Evolutionary conservation across 2,329 filamentous ascomycete species (phyloP).

Genomic region (Endoconidiophora polonica): DNA sequence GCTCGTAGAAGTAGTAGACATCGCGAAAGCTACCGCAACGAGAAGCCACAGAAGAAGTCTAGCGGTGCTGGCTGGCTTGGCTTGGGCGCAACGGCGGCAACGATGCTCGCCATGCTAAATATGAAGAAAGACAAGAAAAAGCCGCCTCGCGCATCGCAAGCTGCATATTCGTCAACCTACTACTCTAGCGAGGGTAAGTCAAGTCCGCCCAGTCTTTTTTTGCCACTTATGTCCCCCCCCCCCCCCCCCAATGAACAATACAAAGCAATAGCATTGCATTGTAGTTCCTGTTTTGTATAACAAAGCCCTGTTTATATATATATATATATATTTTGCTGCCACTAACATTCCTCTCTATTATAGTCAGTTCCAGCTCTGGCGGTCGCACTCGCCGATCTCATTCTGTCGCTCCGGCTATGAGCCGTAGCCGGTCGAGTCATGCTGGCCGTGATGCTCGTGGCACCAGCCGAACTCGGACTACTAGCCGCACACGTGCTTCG

Average conservation of each 20-base stretch:
- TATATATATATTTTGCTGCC: not conserved
- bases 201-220: not conserved
- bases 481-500: too few relatives aligned
- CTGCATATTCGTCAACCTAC: conserved; percentile 1
- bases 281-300: too few relatives aligned
- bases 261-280: too few relatives aligned
- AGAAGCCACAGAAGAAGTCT: conserved; percentile 31
- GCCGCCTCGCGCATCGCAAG: conserved; percentile 15
- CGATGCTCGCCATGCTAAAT: conserved; percentile 37
- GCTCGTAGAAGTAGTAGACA: not conserved
- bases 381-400: conserved; percentile 22
- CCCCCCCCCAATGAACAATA: too few relatives aligned
- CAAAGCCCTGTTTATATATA: not conserved
- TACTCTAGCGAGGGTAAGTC: conserved; percentile 11
- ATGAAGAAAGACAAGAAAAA: conserved; percentile 33
- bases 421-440: conserved; percentile 4
- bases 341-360: conserved; percentile 16
- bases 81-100: conserved; percentile 33
- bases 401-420: not conserved
- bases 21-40: conserved; percentile 22
- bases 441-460: conserved; percentile 7
- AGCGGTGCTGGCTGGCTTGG: conserved; percentile 36
- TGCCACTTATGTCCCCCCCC: not conserved
- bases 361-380: conserved; percentile 31
- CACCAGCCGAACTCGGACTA: conserved; percentile 15